These are phyloP conservation scores for Solidago caesia DNA, from an alignment of 129 eudicot genomes.

Conservation along the genomic window DNA sequence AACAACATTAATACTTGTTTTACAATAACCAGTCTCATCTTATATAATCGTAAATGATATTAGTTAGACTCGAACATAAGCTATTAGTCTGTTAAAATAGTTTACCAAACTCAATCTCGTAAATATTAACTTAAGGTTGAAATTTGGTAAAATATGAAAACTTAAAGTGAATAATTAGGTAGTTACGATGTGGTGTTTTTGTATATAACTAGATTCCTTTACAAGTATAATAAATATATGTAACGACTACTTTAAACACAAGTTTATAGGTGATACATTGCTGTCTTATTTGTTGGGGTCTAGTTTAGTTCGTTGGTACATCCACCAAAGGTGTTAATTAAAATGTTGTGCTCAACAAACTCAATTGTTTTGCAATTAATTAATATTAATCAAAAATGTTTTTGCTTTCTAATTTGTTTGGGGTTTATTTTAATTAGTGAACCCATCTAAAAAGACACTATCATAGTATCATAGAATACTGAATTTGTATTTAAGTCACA, in stretches of 20 bases:
- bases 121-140: too few species aligned
- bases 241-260: not conserved
- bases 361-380: not conserved
- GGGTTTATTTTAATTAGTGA: not conserved
- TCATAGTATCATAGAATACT: not conserved
- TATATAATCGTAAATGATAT: too few species aligned
- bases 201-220: not conserved
- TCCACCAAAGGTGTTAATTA: conserved; percentile 1
- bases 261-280: conserved; percentile 7
- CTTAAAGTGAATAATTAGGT: not conserved
- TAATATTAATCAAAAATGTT: not conserved
- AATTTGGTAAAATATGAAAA: too few species aligned
- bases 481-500: not conserved
- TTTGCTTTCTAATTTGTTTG: not conserved
- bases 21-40: too few species aligned
- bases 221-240: not conserved
- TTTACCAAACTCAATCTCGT: too few species aligned
- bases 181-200: conserved; percentile 10
- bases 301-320: conserved; percentile 1
- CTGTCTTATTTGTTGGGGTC: conserved; percentile 19
- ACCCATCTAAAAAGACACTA: not conserved
- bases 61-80: too few species aligned
- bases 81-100: too few species aligned
- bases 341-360: not conserved
- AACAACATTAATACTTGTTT: too few species aligned